Conservation (phyloP, 2,329 filamentous ascomycete genomes). For the Ascochyta pisi region DNA sequence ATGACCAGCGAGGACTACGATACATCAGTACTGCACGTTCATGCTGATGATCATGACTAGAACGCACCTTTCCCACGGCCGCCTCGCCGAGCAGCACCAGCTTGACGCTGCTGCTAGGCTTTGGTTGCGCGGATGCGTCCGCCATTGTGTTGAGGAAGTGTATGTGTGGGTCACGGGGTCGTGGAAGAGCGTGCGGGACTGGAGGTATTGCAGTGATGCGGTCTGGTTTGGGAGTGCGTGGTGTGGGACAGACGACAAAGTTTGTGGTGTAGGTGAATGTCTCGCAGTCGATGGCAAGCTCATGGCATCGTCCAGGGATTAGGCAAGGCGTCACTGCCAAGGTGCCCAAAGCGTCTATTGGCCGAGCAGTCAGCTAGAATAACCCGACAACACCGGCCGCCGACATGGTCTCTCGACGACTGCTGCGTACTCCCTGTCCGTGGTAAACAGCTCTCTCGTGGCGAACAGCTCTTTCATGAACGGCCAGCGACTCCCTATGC, state of each 20-base stretch:
- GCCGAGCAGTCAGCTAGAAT: background rate
- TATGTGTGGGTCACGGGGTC: background rate
- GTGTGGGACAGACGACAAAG: background rate
- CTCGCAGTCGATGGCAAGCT: slow-evolving; percentile 11
- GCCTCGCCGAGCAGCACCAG: slow-evolving; percentile 96
- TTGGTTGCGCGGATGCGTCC: slow-evolving; percentile 73
- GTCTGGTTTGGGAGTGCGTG: background rate
- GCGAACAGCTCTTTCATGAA: too few species aligned
- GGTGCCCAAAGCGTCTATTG: background rate
- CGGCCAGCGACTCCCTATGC: too few species aligned
- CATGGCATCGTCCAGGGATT: background rate
- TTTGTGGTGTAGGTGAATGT: slow-evolving; percentile 8
- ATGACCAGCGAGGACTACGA: slow-evolving; percentile 90
- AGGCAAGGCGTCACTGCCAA: slow-evolving; percentile 13
- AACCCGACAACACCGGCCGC: too few species aligned
- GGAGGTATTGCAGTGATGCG: background rate
- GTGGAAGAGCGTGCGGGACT: background rate
- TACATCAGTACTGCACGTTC: background rate
- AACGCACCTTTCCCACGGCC: slow-evolving; percentile 91
- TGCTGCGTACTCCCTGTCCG: too few species aligned
- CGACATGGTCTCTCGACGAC: too few species aligned
- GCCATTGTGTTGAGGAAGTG: slow-evolving; percentile 62
- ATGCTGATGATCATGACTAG: background rate
- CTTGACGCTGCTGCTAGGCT: slow-evolving; percentile 99
- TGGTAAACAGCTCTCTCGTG: too few species aligned